phyloP scores from a whole-genome alignment of 2,329 filamentous ascomycete genomes.

The Colletotrichum viniferum region DNA sequence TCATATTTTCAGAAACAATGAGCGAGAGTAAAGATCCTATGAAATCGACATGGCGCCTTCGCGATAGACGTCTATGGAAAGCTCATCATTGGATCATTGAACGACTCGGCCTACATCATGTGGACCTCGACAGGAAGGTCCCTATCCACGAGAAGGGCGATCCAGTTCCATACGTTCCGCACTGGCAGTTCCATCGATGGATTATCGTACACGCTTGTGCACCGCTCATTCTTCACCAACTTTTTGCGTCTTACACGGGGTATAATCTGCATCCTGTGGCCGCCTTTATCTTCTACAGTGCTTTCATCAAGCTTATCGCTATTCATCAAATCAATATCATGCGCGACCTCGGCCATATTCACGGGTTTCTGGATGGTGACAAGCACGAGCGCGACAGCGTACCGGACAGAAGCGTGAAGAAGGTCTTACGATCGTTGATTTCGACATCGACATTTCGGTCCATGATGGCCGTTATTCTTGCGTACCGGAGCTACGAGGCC shows the following conservation, averaged over 20 bases:
- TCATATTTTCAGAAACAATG: neutral
- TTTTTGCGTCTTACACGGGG: constrained; percentile 33
- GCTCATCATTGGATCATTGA: constrained; percentile 36
- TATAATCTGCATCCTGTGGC: constrained; percentile 31
- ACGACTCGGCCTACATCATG: constrained; percentile 30
- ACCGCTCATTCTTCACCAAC: constrained; percentile 41
- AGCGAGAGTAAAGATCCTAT: constrained; percentile 36
- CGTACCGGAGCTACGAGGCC: constrained; percentile 26
- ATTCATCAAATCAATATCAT: constrained; percentile 42
- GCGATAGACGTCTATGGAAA: constrained; percentile 33
- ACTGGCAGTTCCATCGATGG: constrained; percentile 42
- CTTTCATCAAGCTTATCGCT: constrained; percentile 42
- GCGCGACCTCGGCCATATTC: constrained; percentile 38
- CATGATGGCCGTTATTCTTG: constrained; percentile 36
- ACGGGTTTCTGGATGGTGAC: constrained; percentile 49
- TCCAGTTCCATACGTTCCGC: constrained; percentile 41
- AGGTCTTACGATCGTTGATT: constrained; percentile 35
- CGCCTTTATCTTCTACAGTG: constrained; percentile 39
- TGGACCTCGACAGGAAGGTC: constrained; percentile 31
- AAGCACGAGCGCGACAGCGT: constrained; percentile 46
- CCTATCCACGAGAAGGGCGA: constrained; percentile 45
- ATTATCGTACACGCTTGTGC: constrained; percentile 40
- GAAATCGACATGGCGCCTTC: constrained; percentile 42
- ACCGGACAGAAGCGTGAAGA: constrained; percentile 40
- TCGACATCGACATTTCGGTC: constrained; percentile 36